Conservation (phyloP, 2,329 filamentous ascomycete species). For the Microthyrium microscopicum region DNA sequence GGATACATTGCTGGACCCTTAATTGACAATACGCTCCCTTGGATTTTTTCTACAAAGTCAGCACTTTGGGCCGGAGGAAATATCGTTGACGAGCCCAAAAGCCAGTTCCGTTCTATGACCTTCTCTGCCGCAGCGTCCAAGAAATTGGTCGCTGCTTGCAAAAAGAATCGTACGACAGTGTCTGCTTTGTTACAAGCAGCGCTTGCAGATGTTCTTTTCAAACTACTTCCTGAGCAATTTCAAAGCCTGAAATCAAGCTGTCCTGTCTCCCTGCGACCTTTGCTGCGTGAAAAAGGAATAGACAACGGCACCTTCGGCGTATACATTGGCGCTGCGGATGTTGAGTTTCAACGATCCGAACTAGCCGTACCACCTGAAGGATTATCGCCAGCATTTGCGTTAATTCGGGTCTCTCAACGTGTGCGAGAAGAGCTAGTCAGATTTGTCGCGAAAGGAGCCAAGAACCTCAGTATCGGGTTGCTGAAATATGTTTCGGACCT, state of each 20-base stretch:
- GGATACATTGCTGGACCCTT: neutral
- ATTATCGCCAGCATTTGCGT: constrained; percentile 11
- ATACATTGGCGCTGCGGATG: no score
- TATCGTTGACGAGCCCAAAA: no score
- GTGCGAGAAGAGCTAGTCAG: constrained; percentile 17
- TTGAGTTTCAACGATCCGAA: constrained; percentile 5
- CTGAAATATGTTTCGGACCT: constrained; percentile 25
- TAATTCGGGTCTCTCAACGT: constrained; percentile 19
- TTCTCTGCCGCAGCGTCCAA: no score
- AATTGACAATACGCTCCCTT: neutral
- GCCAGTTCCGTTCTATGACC: no score
- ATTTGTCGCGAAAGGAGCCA: constrained; percentile 14
- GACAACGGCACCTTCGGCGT: neutral
- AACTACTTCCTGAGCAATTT: no score
- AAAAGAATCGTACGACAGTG: no score
- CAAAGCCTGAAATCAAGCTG: no score
- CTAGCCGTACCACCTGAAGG: constrained; percentile 6
- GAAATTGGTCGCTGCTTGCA: no score
- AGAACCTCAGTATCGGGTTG: constrained; percentile 20
- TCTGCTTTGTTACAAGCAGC: no score
- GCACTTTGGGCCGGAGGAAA: no score
- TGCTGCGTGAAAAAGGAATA: neutral
- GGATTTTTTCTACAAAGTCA: neutral
- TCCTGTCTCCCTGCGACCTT: neutral
- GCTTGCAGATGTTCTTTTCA: no score